phyloP scores from a whole-genome alignment of 2,329 filamentous ascomycete genomes.

The Alternaria alternata region DNA sequence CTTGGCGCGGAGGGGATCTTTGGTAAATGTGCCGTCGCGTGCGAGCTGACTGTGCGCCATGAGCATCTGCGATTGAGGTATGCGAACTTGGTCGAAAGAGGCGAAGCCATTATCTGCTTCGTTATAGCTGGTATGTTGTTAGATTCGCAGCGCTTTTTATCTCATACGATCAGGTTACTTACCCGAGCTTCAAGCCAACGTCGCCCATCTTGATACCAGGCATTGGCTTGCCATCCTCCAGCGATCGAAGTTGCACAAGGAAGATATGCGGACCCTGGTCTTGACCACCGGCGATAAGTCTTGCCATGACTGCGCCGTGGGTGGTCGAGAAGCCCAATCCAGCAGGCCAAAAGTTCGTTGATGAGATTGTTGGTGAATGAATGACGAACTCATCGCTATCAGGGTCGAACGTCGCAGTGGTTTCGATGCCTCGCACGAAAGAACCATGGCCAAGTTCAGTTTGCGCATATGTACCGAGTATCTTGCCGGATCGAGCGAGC shows the following conservation, averaged over 20 bases:
- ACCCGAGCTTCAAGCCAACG: conserved; percentile 56
- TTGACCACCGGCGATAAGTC: conserved; percentile 51
- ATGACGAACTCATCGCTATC: conserved; percentile 56
- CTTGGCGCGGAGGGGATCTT: conserved; percentile 53
- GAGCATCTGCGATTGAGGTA: conserved; percentile 58
- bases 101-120: conserved; percentile 61
- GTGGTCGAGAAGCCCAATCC: conserved; percentile 26
- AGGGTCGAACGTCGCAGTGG: conserved; percentile 56
- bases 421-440: conserved; percentile 59
- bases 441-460: conserved; percentile 62
- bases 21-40: conserved; percentile 53
- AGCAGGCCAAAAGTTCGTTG: conserved; percentile 32
- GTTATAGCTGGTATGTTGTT: conserved; percentile 48
- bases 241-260: conserved; percentile 58
- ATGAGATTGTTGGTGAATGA: conserved; percentile 56
- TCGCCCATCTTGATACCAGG: conserved; percentile 60
- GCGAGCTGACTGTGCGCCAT: conserved; percentile 58
- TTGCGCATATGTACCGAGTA: conserved; percentile 55
- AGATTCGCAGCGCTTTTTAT: conserved; percentile 27
- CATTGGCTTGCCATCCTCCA: conserved; percentile 54
- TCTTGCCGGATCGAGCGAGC: conserved; percentile 51
- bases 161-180: background rate
- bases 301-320: conserved; percentile 56
- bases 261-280: conserved; percentile 59
- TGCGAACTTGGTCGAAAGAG: conserved; percentile 56